Evolutionary conservation across 345 rosid species (phyloP).

Genomic region (Mallotus nudiflorus): DNA sequence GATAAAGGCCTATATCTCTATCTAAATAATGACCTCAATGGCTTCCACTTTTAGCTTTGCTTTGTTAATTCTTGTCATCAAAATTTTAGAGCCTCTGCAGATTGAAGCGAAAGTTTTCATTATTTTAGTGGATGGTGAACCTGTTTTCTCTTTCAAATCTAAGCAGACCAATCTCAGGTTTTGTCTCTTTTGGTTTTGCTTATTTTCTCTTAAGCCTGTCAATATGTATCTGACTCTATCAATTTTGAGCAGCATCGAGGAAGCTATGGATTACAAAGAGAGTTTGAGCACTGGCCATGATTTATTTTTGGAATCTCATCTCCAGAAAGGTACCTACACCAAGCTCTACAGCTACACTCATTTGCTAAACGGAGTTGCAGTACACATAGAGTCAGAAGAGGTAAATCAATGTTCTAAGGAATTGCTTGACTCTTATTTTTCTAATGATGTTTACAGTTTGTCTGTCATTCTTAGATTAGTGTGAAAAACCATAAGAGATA

Average conservation of each 20-base stretch:
- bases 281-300: constrained; percentile 29
- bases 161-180: constrained; percentile 22
- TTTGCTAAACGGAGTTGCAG: constrained; percentile 46
- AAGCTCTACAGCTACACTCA: constrained; percentile 52
- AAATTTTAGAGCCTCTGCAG: neutral
- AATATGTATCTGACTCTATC: neutral
- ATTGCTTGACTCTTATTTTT: neutral
- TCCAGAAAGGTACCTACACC: constrained; percentile 29
- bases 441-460: neutral
- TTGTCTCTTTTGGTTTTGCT: neutral
- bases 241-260: constrained; percentile 13
- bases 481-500: neutral
- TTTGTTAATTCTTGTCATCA: constrained; percentile 16
- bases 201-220: neutral
- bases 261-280: constrained; percentile 28
- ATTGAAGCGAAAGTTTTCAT: constrained; percentile 38
- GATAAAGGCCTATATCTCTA: neutral
- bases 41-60: constrained; percentile 1
- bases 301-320: constrained; percentile 31
- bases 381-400: constrained; percentile 39
- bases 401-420: constrained; percentile 13
- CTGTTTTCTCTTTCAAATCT: constrained; percentile 28
- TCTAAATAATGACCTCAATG: constrained; percentile 11
- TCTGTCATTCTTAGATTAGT: neutral
- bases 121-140: constrained; percentile 38